Conservation (phyloP, 2,329 filamentous ascomycete genomes). For the Emergomyces orientalis region DNA sequence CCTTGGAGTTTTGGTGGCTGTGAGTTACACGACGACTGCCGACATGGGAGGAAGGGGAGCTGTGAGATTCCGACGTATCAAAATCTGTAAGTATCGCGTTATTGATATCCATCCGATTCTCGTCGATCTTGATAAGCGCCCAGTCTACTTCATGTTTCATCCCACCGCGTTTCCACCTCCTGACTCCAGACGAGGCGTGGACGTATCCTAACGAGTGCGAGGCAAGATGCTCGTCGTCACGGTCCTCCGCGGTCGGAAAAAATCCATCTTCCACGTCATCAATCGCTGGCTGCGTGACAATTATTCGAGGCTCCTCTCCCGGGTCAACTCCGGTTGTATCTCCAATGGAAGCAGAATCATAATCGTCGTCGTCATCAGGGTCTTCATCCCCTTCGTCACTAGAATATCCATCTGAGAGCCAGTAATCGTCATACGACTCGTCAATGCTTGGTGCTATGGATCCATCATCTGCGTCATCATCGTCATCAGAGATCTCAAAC, state of each 20-base stretch:
- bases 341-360: constrained; percentile 50
- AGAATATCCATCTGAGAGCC: constrained; percentile 38
- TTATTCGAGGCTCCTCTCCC: constrained; percentile 64
- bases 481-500: constrained; percentile 46
- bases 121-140: constrained; percentile 75
- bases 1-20: constrained; percentile 29
- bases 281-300: constrained; percentile 83
- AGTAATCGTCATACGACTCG: constrained; percentile 34
- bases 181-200: constrained; percentile 82
- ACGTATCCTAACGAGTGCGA: constrained; percentile 73
- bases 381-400: constrained; percentile 46
- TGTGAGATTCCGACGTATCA: neutral
- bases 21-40: constrained; percentile 33
- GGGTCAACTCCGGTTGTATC: constrained; percentile 71
- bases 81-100: constrained; percentile 51
- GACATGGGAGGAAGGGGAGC: constrained; percentile 24
- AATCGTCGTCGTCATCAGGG: constrained; percentile 44
- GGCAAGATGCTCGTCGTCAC: constrained; percentile 70
- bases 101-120: constrained; percentile 58
- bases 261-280: constrained; percentile 79
- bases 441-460: constrained; percentile 31
- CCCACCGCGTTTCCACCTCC: constrained; percentile 60
- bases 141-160: constrained; percentile 89
- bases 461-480: constrained; percentile 40
- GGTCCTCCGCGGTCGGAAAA: constrained; percentile 67